These are phyloP conservation scores for Mercurialis annua DNA, from an alignment of 345 rosid species.

Conservation along the genomic window DNA sequence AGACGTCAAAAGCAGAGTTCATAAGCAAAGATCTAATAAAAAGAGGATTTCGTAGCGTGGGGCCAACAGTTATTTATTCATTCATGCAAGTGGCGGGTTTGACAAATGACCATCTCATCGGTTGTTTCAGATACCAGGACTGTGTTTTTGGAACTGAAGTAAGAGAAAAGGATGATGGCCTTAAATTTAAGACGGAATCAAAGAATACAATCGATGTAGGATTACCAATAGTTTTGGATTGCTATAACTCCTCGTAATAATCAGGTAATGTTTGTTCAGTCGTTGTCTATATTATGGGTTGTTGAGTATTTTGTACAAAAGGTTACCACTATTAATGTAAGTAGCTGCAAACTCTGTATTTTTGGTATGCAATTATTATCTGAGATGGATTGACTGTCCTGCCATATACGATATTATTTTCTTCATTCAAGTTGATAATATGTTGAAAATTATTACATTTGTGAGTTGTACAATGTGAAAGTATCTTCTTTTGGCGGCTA, in stretches of 20 bases:
- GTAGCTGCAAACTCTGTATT: conserved; percentile 1
- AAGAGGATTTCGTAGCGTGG: conserved; percentile 85
- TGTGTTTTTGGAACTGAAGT: conserved; percentile 41
- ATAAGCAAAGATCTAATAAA: conserved; percentile 83
- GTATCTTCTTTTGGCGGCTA: not conserved
- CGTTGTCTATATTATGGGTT: too few relatives aligned
- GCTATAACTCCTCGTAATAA: not conserved
- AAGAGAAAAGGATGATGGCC: conserved; percentile 20
- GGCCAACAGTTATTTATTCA: conserved; percentile 75
- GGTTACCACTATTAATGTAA: not conserved
- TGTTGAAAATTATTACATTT: not conserved
- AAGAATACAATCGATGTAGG: not conserved
- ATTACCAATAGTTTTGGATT: not conserved
- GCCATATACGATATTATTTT: conserved; percentile 5
- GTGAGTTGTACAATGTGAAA: too few relatives aligned
- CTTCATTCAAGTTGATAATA: not conserved
- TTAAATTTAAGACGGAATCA: conserved; percentile 1
- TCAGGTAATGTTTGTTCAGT: not conserved
- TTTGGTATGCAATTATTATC: conserved; percentile 5
- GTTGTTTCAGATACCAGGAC: conserved; percentile 81
- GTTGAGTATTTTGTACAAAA: not conserved
- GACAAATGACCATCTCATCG: conserved; percentile 71
- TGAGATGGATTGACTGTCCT: not conserved
- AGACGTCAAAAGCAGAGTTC: conserved; percentile 74
- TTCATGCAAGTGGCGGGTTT: conserved; percentile 90